phyloP scores from a whole-genome alignment of 331 rosid genomes.

The Erythrophleum ivorense region DNA sequence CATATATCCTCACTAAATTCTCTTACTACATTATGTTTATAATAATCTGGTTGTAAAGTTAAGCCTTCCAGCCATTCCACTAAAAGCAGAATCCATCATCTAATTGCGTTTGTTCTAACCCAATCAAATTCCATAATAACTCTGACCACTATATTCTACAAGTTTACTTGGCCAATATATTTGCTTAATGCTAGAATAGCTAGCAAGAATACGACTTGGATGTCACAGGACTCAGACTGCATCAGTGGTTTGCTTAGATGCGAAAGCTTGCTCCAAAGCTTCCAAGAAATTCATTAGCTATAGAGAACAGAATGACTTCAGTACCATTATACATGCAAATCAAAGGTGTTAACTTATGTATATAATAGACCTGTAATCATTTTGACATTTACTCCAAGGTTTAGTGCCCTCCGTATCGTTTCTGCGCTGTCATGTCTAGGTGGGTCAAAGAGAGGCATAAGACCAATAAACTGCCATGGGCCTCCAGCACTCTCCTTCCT shows the following conservation, averaged over 20 bases:
- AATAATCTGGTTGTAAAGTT: background rate
- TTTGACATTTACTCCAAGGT: slow-evolving; percentile 79
- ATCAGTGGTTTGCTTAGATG: slow-evolving; percentile 1
- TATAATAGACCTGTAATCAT: slow-evolving; percentile 65
- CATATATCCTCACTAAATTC: background rate
- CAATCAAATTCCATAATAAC: background rate
- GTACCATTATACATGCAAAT: slow-evolving; percentile 18
- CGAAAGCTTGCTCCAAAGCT: background rate
- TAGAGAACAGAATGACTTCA: slow-evolving; percentile 6
- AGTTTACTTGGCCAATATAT: background rate
- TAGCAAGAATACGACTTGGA: background rate
- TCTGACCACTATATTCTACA: background rate
- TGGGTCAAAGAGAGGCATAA: slow-evolving; percentile 81
- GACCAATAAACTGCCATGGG: slow-evolving; percentile 41
- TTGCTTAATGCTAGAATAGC: background rate
- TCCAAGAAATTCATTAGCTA: background rate
- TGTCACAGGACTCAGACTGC: background rate
- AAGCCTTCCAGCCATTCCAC: background rate
- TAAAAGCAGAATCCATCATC: background rate
- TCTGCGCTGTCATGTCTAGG: slow-evolving; percentile 88
- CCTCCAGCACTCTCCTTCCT: slow-evolving; percentile 22
- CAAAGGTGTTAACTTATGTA: background rate
- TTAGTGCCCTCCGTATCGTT: slow-evolving; percentile 78
- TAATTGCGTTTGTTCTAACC: background rate
- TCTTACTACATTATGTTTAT: background rate